Base-by-base conservation (phyloP, 129 eudicot species). In the Flaveria brownii region DNA sequence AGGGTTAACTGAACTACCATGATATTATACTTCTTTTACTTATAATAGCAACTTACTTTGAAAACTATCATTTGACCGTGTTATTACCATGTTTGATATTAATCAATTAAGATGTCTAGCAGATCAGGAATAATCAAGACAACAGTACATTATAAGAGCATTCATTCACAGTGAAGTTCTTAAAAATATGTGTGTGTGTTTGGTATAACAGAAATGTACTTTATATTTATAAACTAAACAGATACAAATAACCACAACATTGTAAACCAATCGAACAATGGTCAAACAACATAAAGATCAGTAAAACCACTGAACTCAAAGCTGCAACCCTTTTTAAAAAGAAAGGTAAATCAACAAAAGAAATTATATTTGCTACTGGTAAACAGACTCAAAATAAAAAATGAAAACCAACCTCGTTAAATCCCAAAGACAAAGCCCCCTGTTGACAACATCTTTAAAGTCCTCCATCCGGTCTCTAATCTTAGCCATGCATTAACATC, bases 391-490 rank as follows among this genome's bases (percentile, higher is more conserved):
- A n/a, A 76, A 47, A 51, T 45, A 42, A 17, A 2, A 65, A 49
- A 56, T 73, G 9, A 55, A 30, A 61, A 72, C 76, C 30, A 74
- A 91, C 99, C 97, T 94, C 99, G 36, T 83, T 77, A 70, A 75
- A 87, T 71, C 85, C 99, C 87, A 91, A 76, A 71, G 95, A 85
- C 62, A 94, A 51, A 54, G 97, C 93, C 69, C 87, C 86, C 70
- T 86, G 54, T 88, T 93, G 46, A 87, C 94, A 33, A 94, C 92
- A 82, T 95, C 97, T 86, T 86, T 95, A 49, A 95, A 91, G 85
- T 95, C 99, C 82, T 95, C 99, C 68, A 89, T 91, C 64, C 92
- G 77, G 74, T 95, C 94, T 81, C 90, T 91, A 67, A 80, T 74
- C 84, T 86, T 95, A 54, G 96, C 87, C 99, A 95, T 93, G 77